Conservation (phyloP, 2,329 filamentous ascomycete species). For the Pezicula rhizophila region DNA sequence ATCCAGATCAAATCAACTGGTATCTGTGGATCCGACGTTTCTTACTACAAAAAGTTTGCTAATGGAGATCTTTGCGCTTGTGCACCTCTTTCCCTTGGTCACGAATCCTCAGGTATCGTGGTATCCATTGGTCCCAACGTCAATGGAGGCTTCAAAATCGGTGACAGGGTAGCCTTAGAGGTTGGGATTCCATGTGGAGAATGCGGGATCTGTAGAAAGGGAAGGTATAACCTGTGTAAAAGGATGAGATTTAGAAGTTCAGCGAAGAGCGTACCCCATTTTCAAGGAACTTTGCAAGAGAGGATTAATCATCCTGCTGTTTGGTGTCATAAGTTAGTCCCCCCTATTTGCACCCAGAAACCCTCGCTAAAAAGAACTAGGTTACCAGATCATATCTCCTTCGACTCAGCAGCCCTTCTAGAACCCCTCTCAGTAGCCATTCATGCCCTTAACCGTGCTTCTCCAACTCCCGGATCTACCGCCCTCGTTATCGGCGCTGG, state of each 20-base stretch:
- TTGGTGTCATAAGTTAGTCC: slow-evolving; percentile 55
- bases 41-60: slow-evolving; percentile 67
- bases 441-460: slow-evolving; percentile 52
- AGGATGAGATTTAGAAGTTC: slow-evolving; percentile 56
- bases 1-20: slow-evolving; percentile 60
- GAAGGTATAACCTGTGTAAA: slow-evolving; percentile 64
- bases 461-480: slow-evolving; percentile 44
- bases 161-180: slow-evolving; percentile 66
- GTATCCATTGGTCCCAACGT: slow-evolving; percentile 49
- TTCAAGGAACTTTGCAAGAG: slow-evolving; percentile 57
- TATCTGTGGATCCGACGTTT: slow-evolving; percentile 65
- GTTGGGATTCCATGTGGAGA: slow-evolving; percentile 87
- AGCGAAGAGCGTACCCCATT: slow-evolving; percentile 57
- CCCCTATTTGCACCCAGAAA: background rate
- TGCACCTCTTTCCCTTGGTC: slow-evolving; percentile 58
- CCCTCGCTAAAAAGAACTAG: slow-evolving; percentile 27
- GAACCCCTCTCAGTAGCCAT: slow-evolving; percentile 58
- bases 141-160: slow-evolving; percentile 41
- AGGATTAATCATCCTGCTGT: slow-evolving; percentile 55
- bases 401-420: slow-evolving; percentile 53
- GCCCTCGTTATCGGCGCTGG: slow-evolving; percentile 61
- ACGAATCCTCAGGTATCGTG: slow-evolving; percentile 55
- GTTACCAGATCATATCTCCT: slow-evolving; percentile 52
- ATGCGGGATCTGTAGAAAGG: slow-evolving; percentile 85
- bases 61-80: slow-evolving; percentile 65